phyloP scores from a whole-genome alignment of 2,329 filamentous ascomycete genomes.

The Metarhizium guizhouense region DNA sequence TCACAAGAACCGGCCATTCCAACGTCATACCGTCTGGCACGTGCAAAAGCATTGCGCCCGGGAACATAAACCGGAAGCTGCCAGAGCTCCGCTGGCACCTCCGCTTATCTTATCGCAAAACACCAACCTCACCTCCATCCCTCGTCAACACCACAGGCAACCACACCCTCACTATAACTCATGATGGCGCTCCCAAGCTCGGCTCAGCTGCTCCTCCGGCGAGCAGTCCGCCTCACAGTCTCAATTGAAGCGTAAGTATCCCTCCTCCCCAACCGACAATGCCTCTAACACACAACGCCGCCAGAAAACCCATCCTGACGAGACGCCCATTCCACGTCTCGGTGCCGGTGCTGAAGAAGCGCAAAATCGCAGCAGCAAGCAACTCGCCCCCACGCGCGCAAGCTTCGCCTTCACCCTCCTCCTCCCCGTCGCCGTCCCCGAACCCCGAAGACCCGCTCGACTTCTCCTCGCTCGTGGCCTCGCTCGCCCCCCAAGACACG shows the following conservation, averaged over 20 bases:
- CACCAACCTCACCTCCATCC: too few relatives aligned
- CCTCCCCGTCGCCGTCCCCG: slow-evolving; percentile 16
- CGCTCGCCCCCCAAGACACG: slow-evolving; percentile 29
- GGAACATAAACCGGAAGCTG: too few relatives aligned
- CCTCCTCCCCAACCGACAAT: background rate
- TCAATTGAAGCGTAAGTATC: slow-evolving; percentile 15
- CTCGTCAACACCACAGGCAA: background rate
- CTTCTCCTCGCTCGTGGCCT: slow-evolving; percentile 38
- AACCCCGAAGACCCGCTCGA: slow-evolving; percentile 37
- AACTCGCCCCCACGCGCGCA: slow-evolving; percentile 18
- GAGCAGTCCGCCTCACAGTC: background rate
- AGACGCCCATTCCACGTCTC: slow-evolving; percentile 20
- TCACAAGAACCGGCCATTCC: too few relatives aligned
- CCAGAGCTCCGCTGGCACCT: background rate
- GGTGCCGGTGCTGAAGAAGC: slow-evolving; percentile 26
- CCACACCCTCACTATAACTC: background rate
- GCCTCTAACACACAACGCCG: background rate
- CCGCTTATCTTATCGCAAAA: slow-evolving; percentile 2
- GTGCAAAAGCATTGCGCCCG: too few relatives aligned
- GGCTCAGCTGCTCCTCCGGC: slow-evolving; percentile 2
- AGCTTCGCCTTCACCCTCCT: background rate
- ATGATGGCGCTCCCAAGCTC: slow-evolving; percentile 1
- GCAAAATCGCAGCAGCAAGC: slow-evolving; percentile 23
- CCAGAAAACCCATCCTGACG: slow-evolving; percentile 9
- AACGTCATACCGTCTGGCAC: too few relatives aligned